Evolutionary conservation across 164 flowering plant genomes (phyloP).

Genomic region (Echeveria elegans): DNA sequence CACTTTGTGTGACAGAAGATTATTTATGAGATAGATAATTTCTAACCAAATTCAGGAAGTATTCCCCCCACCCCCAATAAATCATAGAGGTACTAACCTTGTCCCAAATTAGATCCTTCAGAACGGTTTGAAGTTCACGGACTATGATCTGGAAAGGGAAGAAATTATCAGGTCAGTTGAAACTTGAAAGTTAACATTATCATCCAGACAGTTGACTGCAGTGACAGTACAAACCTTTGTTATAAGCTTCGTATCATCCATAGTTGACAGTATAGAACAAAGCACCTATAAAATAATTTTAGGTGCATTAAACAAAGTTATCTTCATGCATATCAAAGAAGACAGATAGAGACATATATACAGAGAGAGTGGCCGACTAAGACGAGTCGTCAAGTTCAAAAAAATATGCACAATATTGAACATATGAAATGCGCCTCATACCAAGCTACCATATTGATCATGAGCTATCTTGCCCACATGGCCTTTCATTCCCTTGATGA

Average conservation of each 20-base stretch:
- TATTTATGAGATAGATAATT: no score
- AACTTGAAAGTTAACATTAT: neutral
- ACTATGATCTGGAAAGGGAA: slow-evolving; percentile 44
- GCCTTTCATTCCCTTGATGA: slow-evolving; percentile 84
- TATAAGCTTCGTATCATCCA: slow-evolving; percentile 85
- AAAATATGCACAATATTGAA: neutral
- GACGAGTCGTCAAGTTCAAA: neutral
- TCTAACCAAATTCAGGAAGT: neutral
- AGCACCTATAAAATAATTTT: slow-evolving; percentile 49
- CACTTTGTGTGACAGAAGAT: no score
- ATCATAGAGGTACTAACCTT: slow-evolving; percentile 49
- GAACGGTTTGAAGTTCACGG: slow-evolving; percentile 45
- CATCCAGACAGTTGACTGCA: slow-evolving; percentile 1
- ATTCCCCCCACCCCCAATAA: no score
- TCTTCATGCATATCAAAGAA: no score
- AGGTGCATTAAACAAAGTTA: no score
- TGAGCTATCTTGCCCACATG: slow-evolving; percentile 57
- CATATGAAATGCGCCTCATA: slow-evolving; percentile 18
- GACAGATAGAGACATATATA: no score
- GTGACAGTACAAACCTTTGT: slow-evolving; percentile 50
- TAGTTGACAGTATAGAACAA: slow-evolving; percentile 52
- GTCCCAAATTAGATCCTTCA: slow-evolving; percentile 62
- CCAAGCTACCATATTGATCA: slow-evolving; percentile 74
- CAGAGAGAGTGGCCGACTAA: neutral
- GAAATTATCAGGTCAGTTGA: slow-evolving; percentile 1